phyloP scores from a whole-genome alignment of 768 basidiomycete genomes.

The Kondoa malvinella region DNA sequence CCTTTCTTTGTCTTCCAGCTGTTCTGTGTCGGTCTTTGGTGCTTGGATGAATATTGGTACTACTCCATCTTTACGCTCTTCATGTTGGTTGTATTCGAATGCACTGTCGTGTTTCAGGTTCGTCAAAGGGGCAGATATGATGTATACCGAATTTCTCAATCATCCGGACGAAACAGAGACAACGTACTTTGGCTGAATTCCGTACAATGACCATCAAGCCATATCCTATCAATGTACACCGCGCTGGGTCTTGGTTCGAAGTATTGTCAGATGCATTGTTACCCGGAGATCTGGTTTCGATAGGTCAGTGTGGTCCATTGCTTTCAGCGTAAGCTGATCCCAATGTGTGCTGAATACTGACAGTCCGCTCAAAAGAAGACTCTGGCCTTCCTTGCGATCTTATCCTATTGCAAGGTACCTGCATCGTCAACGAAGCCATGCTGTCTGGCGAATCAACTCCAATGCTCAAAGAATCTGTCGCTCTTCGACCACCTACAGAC shows the following conservation, averaged over 20 bases:
- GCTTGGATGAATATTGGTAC: constrained; percentile 97
- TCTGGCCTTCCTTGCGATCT: constrained; percentile 85
- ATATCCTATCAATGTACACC: constrained; percentile 64
- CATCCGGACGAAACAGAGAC: constrained; percentile 42
- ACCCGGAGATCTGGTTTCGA: constrained; percentile 73
- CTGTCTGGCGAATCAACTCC: constrained; percentile 96
- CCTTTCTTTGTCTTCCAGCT: constrained; percentile 99
- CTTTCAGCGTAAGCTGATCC: background rate
- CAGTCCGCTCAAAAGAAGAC: constrained; percentile 44
- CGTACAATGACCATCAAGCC: constrained; percentile 89
- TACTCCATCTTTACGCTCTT: constrained; percentile 91
- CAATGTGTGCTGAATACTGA: background rate
- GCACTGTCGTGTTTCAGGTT: constrained; percentile 97
- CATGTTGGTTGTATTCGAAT: constrained; percentile 97
- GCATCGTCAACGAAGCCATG: constrained; percentile 99
- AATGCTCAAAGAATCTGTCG: constrained; percentile 83
- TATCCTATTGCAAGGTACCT: constrained; percentile 74
- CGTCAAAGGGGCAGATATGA: constrained; percentile 24
- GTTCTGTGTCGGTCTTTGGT: constrained; percentile 95
- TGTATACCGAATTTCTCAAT: background rate
- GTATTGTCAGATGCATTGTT: constrained; percentile 72
- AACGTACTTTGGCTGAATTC: constrained; percentile 83
- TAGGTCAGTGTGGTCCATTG: constrained; percentile 43
- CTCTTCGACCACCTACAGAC: constrained; percentile 57
- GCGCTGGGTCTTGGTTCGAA: constrained; percentile 58